A percentile compares a stretch with the other conserved stretches of the same genome.
Evolutionary conservation across 1,284 basidiomycete genomes (phyloP).

Genomic region (Phylloboletellus chloephorus): DNA sequence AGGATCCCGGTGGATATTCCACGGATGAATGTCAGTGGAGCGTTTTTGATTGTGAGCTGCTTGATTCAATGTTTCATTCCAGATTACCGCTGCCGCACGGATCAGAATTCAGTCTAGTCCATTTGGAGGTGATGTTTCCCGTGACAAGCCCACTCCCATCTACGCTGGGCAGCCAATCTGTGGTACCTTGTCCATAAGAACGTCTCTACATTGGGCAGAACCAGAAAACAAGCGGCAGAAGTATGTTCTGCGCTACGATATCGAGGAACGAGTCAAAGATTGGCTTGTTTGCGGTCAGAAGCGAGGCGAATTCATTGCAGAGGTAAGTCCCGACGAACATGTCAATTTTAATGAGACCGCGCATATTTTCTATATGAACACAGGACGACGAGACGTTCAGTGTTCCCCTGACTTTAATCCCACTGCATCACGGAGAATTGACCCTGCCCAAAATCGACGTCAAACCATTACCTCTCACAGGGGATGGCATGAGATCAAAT

Average conservation of each 20-base stretch:
- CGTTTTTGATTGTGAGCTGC: conserved; percentile 1
- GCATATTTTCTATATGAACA: conserved; percentile 7
- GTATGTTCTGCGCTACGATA: conserved; percentile 65
- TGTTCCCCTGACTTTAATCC: conserved; percentile 65
- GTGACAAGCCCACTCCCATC: conserved; percentile 38
- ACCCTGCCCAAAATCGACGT: conserved; percentile 65
- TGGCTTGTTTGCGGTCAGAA: conserved; percentile 82
- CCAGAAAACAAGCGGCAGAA: conserved; percentile 38
- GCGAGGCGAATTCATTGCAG: conserved; percentile 69
- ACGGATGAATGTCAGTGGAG: conserved; percentile 59
- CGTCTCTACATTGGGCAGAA: conserved; percentile 70
- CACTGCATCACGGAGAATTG: conserved; percentile 73
- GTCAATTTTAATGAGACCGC: background rate
- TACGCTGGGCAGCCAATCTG: conserved; percentile 78
- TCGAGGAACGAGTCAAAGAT: conserved; percentile 69
- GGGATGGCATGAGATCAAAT: conserved; percentile 48
- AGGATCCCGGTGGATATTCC: conserved; percentile 80
- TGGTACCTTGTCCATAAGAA: conserved; percentile 56
- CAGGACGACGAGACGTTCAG: conserved; percentile 56
- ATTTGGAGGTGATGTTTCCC: conserved; percentile 20
- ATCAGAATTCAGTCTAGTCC: conserved; percentile 44
- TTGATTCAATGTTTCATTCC: conserved; percentile 7
- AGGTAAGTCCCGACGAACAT: conserved; percentile 37
- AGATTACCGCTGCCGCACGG: conserved; percentile 71
- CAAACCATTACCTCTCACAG: conserved; percentile 49